phyloP scores from a whole-genome alignment of 106 monocot genomes.

The Amphibolis antarctica region DNA sequence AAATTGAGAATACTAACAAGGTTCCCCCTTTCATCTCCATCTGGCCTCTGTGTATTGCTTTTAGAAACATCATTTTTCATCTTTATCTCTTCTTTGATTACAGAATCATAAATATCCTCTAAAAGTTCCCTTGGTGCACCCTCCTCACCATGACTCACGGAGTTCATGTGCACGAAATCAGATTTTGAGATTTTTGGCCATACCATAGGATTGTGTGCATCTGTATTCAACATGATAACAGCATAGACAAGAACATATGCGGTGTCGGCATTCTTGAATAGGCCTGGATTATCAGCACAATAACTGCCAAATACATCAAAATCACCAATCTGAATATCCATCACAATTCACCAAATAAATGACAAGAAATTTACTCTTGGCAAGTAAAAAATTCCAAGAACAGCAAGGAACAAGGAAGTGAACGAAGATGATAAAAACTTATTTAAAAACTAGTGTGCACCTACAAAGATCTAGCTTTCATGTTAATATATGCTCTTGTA shows the following conservation, averaged over 20 bases:
- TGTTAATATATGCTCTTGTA: too few relatives aligned
- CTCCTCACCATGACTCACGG: constrained; percentile 60
- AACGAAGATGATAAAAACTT: too few relatives aligned
- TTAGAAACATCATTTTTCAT: constrained; percentile 60
- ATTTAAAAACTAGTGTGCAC: too few relatives aligned
- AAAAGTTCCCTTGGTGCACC: constrained; percentile 73
- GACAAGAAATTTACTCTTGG: too few relatives aligned
- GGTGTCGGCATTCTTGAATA: constrained; percentile 88
- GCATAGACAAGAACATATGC: constrained; percentile 97
- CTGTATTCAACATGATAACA: constrained; percentile 95
- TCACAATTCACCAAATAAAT: too few relatives aligned
- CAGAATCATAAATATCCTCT: constrained; percentile 88
- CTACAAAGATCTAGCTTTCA: too few relatives aligned
- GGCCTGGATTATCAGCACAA: constrained; percentile 85
- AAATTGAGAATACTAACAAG: constrained; percentile 87
- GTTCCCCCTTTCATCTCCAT: constrained; percentile 60
- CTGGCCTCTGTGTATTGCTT: constrained; percentile 33
- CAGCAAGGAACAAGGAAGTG: too few relatives aligned
- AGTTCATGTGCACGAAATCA: constrained; percentile 83
- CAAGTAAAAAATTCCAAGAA: too few relatives aligned
- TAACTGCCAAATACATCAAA: constrained; percentile 51
- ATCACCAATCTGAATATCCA: too few relatives aligned
- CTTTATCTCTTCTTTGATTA: constrained; percentile 86
- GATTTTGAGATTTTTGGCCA: constrained; percentile 96
- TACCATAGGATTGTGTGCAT: constrained; percentile 96